Percentiles rank a stretch among this genome's conserved stretches.
phyloP scores from a whole-genome alignment of 345 rosid species.

The Adansonia digitata region DNA sequence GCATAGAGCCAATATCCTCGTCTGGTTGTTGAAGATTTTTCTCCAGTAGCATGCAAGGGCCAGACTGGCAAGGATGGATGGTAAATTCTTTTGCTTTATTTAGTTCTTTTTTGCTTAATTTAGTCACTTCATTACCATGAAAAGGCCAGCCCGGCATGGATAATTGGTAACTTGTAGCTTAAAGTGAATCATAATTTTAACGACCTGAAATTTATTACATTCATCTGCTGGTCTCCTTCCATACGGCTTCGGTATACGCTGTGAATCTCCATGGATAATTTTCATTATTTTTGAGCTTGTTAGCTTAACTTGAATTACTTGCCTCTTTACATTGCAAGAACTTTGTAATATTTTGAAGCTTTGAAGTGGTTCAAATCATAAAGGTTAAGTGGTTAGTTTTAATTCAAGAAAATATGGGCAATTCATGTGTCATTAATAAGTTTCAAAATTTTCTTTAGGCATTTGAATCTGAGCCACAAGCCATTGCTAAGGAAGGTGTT shows the following conservation, averaged over 20 bases:
- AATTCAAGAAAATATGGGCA: background rate
- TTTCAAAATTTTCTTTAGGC: background rate
- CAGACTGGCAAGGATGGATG: constrained; percentile 90
- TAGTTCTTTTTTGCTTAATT: background rate
- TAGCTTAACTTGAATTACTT: background rate
- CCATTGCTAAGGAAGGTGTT: background rate
- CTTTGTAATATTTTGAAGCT: background rate
- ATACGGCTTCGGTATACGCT: background rate
- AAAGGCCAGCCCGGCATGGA: constrained; percentile 74
- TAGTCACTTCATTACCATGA: constrained; percentile 62
- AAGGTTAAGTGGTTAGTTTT: background rate
- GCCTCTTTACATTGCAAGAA: background rate
- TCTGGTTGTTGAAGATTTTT: constrained; percentile 70
- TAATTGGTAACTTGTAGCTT: constrained; percentile 53
- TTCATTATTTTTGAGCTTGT: background rate
- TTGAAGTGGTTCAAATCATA: background rate
- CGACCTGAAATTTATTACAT: background rate
- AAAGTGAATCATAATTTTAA: background rate
- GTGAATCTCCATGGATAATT: background rate
- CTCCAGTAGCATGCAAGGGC: constrained; percentile 89
- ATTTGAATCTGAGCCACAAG: background rate
- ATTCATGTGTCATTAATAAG: background rate
- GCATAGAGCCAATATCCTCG: constrained; percentile 97
- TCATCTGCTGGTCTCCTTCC: background rate
- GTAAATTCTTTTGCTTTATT: constrained; percentile 33